Evolutionary conservation across 495 filamentous ascomycete species (phyloP).

Genomic region (Annulohypoxylon bovei): DNA sequence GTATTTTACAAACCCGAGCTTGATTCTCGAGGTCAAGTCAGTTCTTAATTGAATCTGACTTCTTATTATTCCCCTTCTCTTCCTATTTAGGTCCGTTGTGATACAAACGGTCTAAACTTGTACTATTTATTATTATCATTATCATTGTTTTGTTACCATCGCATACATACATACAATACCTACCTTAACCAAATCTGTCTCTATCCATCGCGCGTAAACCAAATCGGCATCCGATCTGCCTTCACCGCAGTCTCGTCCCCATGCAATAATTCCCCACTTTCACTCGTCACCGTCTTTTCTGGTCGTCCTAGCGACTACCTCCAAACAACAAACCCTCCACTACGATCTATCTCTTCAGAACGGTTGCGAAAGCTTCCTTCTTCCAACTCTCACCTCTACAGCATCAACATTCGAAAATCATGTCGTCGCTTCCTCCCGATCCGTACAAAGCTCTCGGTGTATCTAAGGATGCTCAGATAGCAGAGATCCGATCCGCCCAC

Average conservation of each 20-base stretch:
- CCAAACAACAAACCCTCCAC: slow-evolving; percentile 40
- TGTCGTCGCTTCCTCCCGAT: slow-evolving; percentile 76
- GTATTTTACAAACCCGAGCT: slow-evolving; percentile 8
- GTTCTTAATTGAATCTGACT: slow-evolving; percentile 50
- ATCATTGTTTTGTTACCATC: slow-evolving; percentile 14
- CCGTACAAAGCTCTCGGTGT: slow-evolving; percentile 87
- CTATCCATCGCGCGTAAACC: slow-evolving; percentile 32
- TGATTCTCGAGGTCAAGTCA: slow-evolving; percentile 21
- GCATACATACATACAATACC: slow-evolving; percentile 3
- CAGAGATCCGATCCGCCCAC: slow-evolving; percentile 82
- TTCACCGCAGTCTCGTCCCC: slow-evolving; percentile 46
- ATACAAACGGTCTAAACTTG: slow-evolving; percentile 30
- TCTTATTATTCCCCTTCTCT: slow-evolving; percentile 6
- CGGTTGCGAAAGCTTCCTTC: slow-evolving; percentile 30
- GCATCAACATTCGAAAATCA: slow-evolving; percentile 51
- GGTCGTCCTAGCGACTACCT: slow-evolving; percentile 41
- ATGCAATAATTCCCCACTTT: slow-evolving; percentile 53
- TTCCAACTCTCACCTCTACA: slow-evolving; percentile 26
- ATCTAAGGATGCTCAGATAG: slow-evolving; percentile 73
- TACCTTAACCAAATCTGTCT: slow-evolving; percentile 1
- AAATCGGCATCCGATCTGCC: slow-evolving; percentile 30
- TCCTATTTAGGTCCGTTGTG: slow-evolving; percentile 15
- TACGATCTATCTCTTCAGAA: slow-evolving; percentile 11
- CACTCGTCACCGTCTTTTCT: slow-evolving; percentile 44
- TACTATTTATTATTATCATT: slow-evolving; percentile 35